Evolutionary conservation across 192 early-diverging fungal genomes (phyloP).

Genomic region (Tieghemiomyces parasiticus): DNA sequence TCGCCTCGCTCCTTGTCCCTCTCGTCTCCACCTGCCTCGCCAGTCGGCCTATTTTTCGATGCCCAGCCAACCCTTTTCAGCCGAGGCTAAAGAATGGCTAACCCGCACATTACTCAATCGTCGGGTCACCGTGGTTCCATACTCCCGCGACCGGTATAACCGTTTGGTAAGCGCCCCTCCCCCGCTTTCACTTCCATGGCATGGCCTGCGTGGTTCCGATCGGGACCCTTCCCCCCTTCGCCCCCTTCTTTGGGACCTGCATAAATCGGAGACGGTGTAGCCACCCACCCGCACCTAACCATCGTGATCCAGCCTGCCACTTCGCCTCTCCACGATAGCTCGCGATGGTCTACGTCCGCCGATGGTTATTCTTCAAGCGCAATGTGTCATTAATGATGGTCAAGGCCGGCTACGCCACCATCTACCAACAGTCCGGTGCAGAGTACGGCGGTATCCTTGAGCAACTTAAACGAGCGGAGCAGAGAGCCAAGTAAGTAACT

Average conservation of each 20-base stretch:
- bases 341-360: slow-evolving; percentile 35
- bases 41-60: slow-evolving; percentile 47
- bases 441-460: slow-evolving; percentile 33
- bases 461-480: slow-evolving; percentile 27
- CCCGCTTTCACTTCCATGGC: neutral
- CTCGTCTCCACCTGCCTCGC: neutral
- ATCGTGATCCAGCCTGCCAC: neutral
- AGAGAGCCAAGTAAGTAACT: slow-evolving; percentile 31
- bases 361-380: slow-evolving; percentile 24
- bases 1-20: neutral
- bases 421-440: slow-evolving; percentile 39
- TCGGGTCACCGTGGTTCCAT: slow-evolving; percentile 28
- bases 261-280: too few relatives aligned
- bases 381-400: slow-evolving; percentile 49
- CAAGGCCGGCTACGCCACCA: slow-evolving; percentile 33
- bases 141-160: slow-evolving; percentile 39
- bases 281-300: neutral
- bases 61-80: slow-evolving; percentile 38
- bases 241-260: neutral
- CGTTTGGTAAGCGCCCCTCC: slow-evolving; percentile 28
- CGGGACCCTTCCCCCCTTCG: too few relatives aligned
- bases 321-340: slow-evolving; percentile 17
- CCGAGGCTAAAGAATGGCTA: slow-evolving; percentile 38
- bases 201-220: neutral
- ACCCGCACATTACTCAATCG: slow-evolving; percentile 23